phyloP scores from a whole-genome alignment of 2,329 filamentous ascomycete genomes.

The Pseudocercospora pini-densiflorae region DNA sequence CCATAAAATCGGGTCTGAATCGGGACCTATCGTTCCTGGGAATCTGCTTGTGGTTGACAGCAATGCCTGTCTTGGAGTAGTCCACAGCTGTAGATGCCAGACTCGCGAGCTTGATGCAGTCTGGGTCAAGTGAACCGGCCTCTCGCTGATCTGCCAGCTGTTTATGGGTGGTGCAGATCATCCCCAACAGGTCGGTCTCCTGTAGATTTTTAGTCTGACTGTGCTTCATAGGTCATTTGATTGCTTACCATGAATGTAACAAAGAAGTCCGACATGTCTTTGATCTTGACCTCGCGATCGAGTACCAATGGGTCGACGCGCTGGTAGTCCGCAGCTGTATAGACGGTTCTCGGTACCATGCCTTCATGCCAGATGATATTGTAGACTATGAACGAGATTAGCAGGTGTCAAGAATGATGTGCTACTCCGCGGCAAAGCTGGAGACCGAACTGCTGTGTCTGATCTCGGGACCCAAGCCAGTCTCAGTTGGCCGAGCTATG shows the following conservation, averaged over 20 bases:
- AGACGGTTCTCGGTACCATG: slow-evolving; percentile 52
- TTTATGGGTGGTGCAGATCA: slow-evolving; percentile 48
- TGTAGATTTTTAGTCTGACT: slow-evolving; percentile 51
- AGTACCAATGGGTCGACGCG: slow-evolving; percentile 62
- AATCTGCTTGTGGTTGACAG: slow-evolving; percentile 52
- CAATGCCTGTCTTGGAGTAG: slow-evolving; percentile 63
- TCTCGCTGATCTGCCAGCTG: slow-evolving; percentile 45
- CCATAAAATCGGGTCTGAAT: slow-evolving; percentile 59
- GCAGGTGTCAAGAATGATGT: too few relatives aligned
- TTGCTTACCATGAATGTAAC: slow-evolving; percentile 67
- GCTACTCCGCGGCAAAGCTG: too few relatives aligned
- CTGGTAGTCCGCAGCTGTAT: slow-evolving; percentile 72
- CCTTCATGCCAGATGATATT: slow-evolving; percentile 74
- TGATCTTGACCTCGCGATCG: slow-evolving; percentile 59
- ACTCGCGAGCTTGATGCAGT: slow-evolving; percentile 45
- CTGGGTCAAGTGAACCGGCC: slow-evolving; percentile 38
- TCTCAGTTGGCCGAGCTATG: too few relatives aligned
- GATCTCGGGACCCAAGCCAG: too few relatives aligned
- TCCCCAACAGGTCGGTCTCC: slow-evolving; percentile 53
- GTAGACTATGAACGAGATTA: slow-evolving; percentile 53
- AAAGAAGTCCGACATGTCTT: slow-evolving; percentile 81
- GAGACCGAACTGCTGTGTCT: too few relatives aligned
- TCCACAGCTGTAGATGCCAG: slow-evolving; percentile 47
- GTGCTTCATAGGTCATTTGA: neutral
- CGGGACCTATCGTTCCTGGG: slow-evolving; percentile 44